Conservation (phyloP, 805 yeast species). For the Candida pseudofarinosa region DNA sequence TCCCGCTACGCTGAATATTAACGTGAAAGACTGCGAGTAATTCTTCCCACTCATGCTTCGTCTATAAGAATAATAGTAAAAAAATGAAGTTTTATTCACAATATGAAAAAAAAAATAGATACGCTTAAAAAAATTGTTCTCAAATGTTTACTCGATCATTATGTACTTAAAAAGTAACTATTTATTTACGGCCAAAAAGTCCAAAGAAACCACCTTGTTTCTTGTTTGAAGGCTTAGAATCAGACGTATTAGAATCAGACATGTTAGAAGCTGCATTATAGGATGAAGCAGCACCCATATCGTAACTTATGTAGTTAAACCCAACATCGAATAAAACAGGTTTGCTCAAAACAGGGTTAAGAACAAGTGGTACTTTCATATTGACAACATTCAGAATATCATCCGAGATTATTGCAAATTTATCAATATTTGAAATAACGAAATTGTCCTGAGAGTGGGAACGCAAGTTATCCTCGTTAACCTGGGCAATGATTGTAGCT, state of each 20-base stretch:
- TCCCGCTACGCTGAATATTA: constrained; percentile 46
- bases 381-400: constrained; percentile 17
- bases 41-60: not conserved
- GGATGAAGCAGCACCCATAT: constrained; percentile 17
- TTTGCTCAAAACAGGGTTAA: constrained; percentile 68
- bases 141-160: not conserved
- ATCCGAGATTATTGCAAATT: constrained; percentile 28
- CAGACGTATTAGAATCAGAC: constrained; percentile 8
- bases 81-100: not conserved
- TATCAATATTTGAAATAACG: constrained; percentile 44
- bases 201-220: constrained; percentile 69
- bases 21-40: constrained; percentile 13
- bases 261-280: not conserved
- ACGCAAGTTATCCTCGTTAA: constrained; percentile 24
- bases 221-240: constrained; percentile 30
- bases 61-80: not conserved
- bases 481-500: constrained; percentile 47
- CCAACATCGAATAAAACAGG: constrained; percentile 93
- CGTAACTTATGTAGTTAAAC: constrained; percentile 68
- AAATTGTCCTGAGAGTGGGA: constrained; percentile 11
- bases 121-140: not conserved
- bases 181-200: constrained; percentile 50
- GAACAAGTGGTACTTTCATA: constrained; percentile 15
- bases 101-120: too few relatives aligned
- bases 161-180: too few relatives aligned